phyloP scores from a whole-genome alignment of 1,139 yeast genomes.

The Magnusiomyces suaveolens region DNA sequence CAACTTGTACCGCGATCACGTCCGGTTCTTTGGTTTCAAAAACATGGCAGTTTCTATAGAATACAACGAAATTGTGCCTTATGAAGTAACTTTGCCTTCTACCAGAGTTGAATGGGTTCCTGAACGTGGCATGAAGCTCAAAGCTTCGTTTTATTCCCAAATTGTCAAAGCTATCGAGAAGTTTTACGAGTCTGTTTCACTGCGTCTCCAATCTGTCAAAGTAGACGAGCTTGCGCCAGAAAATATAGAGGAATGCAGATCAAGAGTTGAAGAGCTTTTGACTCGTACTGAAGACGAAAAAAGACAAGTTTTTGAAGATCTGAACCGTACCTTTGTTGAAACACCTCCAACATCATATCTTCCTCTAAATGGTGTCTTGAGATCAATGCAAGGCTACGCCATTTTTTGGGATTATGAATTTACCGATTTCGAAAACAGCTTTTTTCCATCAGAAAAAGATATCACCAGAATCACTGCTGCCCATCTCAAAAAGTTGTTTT shows the following conservation, averaged over 20 bases:
- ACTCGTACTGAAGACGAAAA: slow-evolving; percentile 46
- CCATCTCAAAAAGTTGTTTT: slow-evolving; percentile 68
- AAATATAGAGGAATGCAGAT: slow-evolving; percentile 58
- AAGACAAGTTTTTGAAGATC: slow-evolving; percentile 36
- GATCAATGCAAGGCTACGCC: slow-evolving; percentile 71
- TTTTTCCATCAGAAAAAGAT: slow-evolving; percentile 87
- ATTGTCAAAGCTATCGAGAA: slow-evolving; percentile 45
- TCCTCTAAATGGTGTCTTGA: slow-evolving; percentile 55
- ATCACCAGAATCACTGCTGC: slow-evolving; percentile 83
- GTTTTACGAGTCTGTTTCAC: slow-evolving; percentile 67
- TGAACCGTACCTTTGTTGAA: slow-evolving; percentile 45
- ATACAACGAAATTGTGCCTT: slow-evolving; percentile 60
- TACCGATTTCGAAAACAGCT: slow-evolving; percentile 66
- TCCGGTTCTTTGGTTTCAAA: slow-evolving; percentile 74
- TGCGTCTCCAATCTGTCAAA: slow-evolving; percentile 66
- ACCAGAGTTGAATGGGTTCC: slow-evolving; percentile 66
- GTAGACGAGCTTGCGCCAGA: slow-evolving; percentile 67
- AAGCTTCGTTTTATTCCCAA: slow-evolving; percentile 50
- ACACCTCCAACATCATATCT: slow-evolving; percentile 59
- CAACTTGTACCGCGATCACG: slow-evolving; percentile 70
- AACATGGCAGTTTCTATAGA: slow-evolving; percentile 74
- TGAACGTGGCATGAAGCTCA: slow-evolving; percentile 57
- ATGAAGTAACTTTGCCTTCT: slow-evolving; percentile 72
- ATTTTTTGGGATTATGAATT: slow-evolving; percentile 85
- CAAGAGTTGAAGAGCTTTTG: slow-evolving; percentile 50